Evolutionary conservation across 208 protist genomes (phyloP), one percentile per base, ranked within the genome.

Genomic region (Trypanosomatidae sp.): DNA sequence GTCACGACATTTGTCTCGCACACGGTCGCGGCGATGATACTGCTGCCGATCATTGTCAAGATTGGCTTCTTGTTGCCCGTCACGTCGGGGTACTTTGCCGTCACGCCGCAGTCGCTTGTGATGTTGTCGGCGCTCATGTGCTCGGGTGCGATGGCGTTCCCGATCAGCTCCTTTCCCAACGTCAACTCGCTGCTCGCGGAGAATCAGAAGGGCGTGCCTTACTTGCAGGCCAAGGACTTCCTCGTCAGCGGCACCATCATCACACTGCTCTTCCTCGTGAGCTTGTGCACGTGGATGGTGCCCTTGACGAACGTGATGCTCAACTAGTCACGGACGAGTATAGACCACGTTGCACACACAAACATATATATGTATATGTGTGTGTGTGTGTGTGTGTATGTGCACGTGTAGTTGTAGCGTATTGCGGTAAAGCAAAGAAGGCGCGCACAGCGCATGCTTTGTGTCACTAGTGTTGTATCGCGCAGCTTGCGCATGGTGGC

Each of bases 101-200:
- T 86, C 0, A 85, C 86, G 11, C 79, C 81, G 25, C 62, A 79
- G 44, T 73, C 72, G 13, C 53, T 94, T 39, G 78, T 92, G n/a
- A 67, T 92, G 48, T 56, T 90, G n/a, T 71, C 65, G 16, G 66
- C 86, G 4, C 48, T 90, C 21, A 92, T 95, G 74, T 90, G 78
- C 57, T 95, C 87, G 8, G 87, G 85, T 30, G 71, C 88, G 5
- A 94, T 95, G 90, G 87, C 82, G 16, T 90, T 97, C 43, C 88
- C 93, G 22, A 92, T 96, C 61, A 93, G 86, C 38, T 94, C 83
- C 7, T 97, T 97, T 61, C 93, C 93, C 6, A 97, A 97, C 65
- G 77, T 96, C 0, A 95, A 92, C 61, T 91, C 87, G 2, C 73
- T 94, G 0, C 63, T 90, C 0, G 79, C 78, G 11, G 84, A 95